Evolutionary conservation across 148 eudicot genomes (phyloP), one percentile per base, ranked within the genome.

Genomic region (Rhododendron kiyosumense): DNA sequence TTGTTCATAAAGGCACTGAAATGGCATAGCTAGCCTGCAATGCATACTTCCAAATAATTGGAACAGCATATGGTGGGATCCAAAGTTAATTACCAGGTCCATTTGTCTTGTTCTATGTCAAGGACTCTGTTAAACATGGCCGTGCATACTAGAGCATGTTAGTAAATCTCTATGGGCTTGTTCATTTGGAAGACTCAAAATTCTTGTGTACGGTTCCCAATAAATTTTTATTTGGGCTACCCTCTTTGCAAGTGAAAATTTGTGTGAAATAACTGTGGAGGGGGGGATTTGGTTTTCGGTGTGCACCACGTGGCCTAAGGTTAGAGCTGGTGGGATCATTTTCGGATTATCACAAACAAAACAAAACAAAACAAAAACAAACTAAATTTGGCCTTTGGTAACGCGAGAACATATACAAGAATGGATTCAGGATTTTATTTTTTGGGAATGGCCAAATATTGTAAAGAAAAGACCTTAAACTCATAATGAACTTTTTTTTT

Each of bases 1-100:
- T 84, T 20, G 36, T 73, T 48, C 69, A 75, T 1, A 75, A 84
- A 75, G 69, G 24, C 54, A 83, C 78, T 83, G 13, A 67, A 65
- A 9, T 69, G 7, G 49, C 28, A 8, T 69, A 7, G 2, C 26
- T 48, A 10, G 51, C 11, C 63, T 22, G 65, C 12, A 14, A 28
- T 65, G 73, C 73, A 28, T 81, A 65, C 73, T n/a, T 65, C 14
- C 73, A 65, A 65, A 65, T 26, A 8, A 26, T 10, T 65, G 73
- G 13, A 65, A 65, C 32, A 10, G 30, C 30, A 65, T 9, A 65
- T 65, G 49, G 2, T 7, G 32, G 73, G 73, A 65, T 59, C 73
- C 76, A 30, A 28, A 30, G 38, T 71, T 32, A 32, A 32, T 32
- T 28, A 14, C 76, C 76, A 28, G 38, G 76, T 30, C 18, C 38